Evolutionary conservation across 1,284 basidiomycete species (phyloP), one percentile per base, ranked within the genome.

Genomic region (Vanrija sp.): DNA sequence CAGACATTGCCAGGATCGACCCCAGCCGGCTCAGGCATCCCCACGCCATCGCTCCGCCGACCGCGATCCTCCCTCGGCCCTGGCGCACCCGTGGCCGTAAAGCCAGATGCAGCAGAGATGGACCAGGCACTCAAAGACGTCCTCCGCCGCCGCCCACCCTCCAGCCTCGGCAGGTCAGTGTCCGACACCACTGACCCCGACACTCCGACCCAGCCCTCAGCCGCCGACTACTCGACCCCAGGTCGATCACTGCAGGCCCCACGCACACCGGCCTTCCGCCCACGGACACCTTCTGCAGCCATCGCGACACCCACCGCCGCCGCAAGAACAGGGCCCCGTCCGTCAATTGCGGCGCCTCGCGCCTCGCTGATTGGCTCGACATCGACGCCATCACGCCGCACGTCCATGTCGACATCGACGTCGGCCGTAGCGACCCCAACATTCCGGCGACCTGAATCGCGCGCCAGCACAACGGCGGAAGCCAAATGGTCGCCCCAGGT

Each of bases 401-500:
- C 65, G 18, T 71, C 71, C 12, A 66, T 72, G 64, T 67, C 71
- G 0, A 61, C 65, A 1, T 66, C 64, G 4, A 65, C 66, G 0
- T 64, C 68, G 2, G 34, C 34, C 34, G 34, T 34, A 34, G 34
- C 34, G 60, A 61, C 62, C 3, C 72, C 73, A 3, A 70, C 71
- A 0, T 69, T 63, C 47, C 59, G 61, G 5, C 54, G 65, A 43
- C 66, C 74, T 12, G 74, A 75, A 52, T 71, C 67, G 5, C 45
- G 74, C 23, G 61, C 65, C 1, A 67, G 68, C 12, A 23, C 43
- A 9, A 29, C 40, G 18, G 65, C 61, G 23, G 54, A 34, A 34
- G 49, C 6, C 21, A 66, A 65, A 58, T 71, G 69, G 64, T 43
- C 43, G 9, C 73, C 75, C 0, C 53, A 61, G 1, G 79, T 88